Evolutionary conservation across 352 stramenopile genomes (phyloP).

Genomic region (Peronospora belbahrii): DNA sequence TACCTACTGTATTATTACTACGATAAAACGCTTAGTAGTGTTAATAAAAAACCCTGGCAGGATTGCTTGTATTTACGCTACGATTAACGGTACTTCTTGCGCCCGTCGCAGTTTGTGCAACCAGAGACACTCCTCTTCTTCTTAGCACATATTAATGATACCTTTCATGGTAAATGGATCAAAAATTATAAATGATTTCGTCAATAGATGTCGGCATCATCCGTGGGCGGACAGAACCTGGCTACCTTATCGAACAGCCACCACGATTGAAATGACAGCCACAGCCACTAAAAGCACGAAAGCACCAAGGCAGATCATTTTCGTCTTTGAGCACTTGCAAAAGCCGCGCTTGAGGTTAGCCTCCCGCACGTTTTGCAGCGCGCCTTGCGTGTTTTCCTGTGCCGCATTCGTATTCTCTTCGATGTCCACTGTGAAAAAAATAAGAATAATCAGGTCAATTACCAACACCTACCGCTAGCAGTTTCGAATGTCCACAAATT

Average conservation of each 20-base stretch:
- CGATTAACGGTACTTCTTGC: no score
- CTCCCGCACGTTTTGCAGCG: conserved; percentile 46
- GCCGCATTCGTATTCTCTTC: conserved; percentile 44
- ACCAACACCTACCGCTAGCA: neutral
- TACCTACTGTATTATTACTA: no score
- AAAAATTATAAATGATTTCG: conserved; percentile 27
- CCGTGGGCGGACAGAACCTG: conserved; percentile 2
- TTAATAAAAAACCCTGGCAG: no score
- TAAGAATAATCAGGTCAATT: neutral
- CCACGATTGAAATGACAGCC: conserved; percentile 40
- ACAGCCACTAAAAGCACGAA: conserved; percentile 42
- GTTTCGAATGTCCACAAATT: neutral
- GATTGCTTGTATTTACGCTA: no score
- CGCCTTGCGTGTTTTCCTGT: conserved; percentile 40
- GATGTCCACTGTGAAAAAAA: conserved; percentile 40
- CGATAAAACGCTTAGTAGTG: no score
- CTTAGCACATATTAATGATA: no score
- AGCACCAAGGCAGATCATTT: conserved; percentile 48
- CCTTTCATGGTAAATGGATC: neutral
- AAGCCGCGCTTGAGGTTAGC: conserved; percentile 42
- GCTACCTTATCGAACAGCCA: conserved; percentile 26
- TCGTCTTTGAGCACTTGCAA: conserved; percentile 52
- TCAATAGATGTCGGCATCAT: neutral
- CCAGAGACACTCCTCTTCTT: no score
- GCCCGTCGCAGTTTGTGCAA: no score